A percentile compares a stretch with the other conserved stretches of the same genome.
Conservation (phyloP, 129 eudicot genomes). For the Escallonia herrerae region DNA sequence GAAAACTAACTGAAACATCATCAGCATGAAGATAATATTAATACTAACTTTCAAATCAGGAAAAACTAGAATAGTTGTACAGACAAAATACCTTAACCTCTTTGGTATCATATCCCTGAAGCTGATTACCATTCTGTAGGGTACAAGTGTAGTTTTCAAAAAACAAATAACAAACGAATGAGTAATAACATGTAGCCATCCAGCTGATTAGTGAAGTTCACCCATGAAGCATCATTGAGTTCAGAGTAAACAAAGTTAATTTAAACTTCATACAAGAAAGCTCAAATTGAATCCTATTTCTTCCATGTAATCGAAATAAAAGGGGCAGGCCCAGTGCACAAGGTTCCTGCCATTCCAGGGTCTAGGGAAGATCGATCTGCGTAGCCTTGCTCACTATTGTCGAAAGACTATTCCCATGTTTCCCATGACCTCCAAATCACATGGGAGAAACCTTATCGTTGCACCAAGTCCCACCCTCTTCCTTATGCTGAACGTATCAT, state of each 20-base stretch:
- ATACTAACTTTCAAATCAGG: not conserved
- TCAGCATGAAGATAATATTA: not conserved
- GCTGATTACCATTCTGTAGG: constrained; percentile 63
- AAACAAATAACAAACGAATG: constrained; percentile 1
- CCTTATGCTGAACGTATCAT: too few relatives aligned
- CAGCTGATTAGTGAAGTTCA: not conserved
- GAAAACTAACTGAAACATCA: constrained; percentile 17
- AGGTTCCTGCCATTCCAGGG: too few relatives aligned
- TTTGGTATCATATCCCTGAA: constrained; percentile 55
- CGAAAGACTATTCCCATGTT: too few relatives aligned
- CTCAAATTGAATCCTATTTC: too few relatives aligned
- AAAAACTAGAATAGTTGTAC: constrained; percentile 1
- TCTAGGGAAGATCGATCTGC: too few relatives aligned
- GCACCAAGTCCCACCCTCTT: too few relatives aligned
- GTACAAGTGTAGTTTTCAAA: constrained; percentile 8
- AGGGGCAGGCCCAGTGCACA: too few relatives aligned
- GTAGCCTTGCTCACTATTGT: too few relatives aligned
- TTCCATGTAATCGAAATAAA: too few relatives aligned
- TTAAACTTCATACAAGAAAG: not conserved
- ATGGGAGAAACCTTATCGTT: too few relatives aligned
- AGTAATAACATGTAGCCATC: not conserved
- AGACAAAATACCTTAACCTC: constrained; percentile 57
- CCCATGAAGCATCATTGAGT: not conserved
- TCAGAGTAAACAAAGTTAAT: not conserved
- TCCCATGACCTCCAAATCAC: too few relatives aligned